Evolutionary conservation across 1,139 yeast genomes (phyloP), one percentile per base, ranked within the genome.

Genomic region (Taiozyma onychis): DNA sequence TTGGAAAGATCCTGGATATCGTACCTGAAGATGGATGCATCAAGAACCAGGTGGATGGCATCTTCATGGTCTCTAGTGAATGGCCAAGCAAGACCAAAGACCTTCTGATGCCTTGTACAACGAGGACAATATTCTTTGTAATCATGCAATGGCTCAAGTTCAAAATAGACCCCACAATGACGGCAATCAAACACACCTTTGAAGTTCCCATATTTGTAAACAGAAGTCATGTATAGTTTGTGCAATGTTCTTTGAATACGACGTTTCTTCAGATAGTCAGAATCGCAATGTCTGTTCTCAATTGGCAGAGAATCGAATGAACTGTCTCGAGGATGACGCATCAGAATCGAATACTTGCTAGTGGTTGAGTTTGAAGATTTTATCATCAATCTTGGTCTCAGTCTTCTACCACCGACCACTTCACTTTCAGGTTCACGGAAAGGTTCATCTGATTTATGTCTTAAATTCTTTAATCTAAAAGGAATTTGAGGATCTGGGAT

Each of bases 81-180:
- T 3, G 67, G 67, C 66, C 66, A 63, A 11, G 59, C 58, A 11
- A 56, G 13, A 1, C 53, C 52, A 44, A 39, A 63, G 9, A 63
- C 14, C 18, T 44, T 41, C 27, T 53, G 60, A 48, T 63, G 67
- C 4, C 67, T 52, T 1, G 46, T 42, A 47, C 67, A 63, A 18
- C 64, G 49, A 4, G 54, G 61, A 47, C 67, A 63, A 43, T 58
- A 60, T 22, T 56, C 54, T 24, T 44, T 52, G 43, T 48, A 49
- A 2, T 39, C 43, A 14, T 52, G 49, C 0, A 9, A 13, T 2
- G 34, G 10, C 8, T 43, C 35, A 4, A 44, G 21, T n/a, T 49
- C 16, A 44, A 62, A 63, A 46, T 63, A 63, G 21, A 55, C 50
- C 2, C 66, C 67, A 53, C 67, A 63, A 43, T 61, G 54, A 16